Evolutionary conservation across 208 protist species (phyloP).

Genomic region (Acanthamoeba healyi): DNA sequence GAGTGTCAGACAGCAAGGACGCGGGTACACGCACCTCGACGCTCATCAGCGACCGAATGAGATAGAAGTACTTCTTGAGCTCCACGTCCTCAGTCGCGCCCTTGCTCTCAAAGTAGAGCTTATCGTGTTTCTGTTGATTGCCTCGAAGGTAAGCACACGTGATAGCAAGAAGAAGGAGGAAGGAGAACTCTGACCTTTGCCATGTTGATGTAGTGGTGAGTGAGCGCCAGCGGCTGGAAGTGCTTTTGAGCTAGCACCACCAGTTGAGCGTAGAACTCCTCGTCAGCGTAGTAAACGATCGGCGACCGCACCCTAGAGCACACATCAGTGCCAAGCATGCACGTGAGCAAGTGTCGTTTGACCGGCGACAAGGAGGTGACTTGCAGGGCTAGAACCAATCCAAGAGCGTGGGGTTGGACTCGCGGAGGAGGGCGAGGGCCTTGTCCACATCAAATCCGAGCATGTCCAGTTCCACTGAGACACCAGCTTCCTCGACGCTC

Average conservation of each 20-base stretch:
- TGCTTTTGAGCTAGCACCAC: conserved; percentile 10
- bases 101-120: conserved; percentile 60
- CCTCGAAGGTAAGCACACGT: too few relatives aligned
- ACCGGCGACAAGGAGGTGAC: too few relatives aligned
- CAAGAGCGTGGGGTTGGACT: conserved; percentile 32
- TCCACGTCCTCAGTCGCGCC: not conserved
- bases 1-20: too few relatives aligned
- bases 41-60: conserved; percentile 11
- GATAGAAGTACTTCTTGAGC: conserved; percentile 68
- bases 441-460: conserved; percentile 49
- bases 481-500: too few relatives aligned
- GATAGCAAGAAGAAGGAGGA: not conserved
- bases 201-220: conserved; percentile 66
- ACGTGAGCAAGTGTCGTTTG: not conserved
- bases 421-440: conserved; percentile 4
- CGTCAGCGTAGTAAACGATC: conserved; percentile 13
- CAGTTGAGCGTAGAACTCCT: not conserved
- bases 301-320: conserved; percentile 42
- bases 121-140: not conserved
- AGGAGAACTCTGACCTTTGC: not conserved
- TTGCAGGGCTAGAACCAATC: not conserved
- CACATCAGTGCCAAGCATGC: not conserved
- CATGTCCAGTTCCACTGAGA: not conserved
- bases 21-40: conserved; percentile 35
- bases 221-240: conserved; percentile 1